phyloP scores from a whole-genome alignment of 305 asterid species.

The Plantago coronopus region DNA sequence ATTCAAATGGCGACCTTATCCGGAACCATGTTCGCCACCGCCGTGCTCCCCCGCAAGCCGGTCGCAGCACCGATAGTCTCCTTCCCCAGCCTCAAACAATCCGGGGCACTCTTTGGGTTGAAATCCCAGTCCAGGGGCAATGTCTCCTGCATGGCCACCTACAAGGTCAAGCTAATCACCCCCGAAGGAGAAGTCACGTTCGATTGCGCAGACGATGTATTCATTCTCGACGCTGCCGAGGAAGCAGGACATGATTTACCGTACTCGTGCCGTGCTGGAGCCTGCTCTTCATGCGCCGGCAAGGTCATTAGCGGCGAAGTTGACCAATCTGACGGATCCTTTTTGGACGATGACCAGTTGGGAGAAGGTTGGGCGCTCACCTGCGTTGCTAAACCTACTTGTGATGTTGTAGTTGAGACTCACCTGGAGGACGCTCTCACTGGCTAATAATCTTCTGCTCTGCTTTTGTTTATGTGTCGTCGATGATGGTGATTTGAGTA shows the following conservation, averaged over 20 bases:
- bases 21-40: constrained; percentile 47
- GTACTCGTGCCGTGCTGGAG: constrained; percentile 81
- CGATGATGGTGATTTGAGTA: neutral
- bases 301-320: constrained; percentile 49
- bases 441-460: constrained; percentile 17
- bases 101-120: constrained; percentile 45
- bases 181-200: constrained; percentile 42
- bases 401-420: constrained; percentile 54
- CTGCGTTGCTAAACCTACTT: constrained; percentile 53
- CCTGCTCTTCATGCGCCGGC: constrained; percentile 84
- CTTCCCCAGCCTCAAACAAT: constrained; percentile 31
- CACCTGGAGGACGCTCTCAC: constrained; percentile 70
- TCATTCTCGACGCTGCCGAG: constrained; percentile 71
- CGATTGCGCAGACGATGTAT: constrained; percentile 37
- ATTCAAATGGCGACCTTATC: constrained; percentile 46
- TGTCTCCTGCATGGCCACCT: constrained; percentile 51
- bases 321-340: constrained; percentile 69
- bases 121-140: constrained; percentile 28
- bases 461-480: neutral
- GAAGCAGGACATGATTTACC: constrained; percentile 60
- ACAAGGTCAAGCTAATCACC: constrained; percentile 67
- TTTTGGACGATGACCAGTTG: constrained; percentile 67
- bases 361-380: constrained; percentile 58
- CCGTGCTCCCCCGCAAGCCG: constrained; percentile 49
- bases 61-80: constrained; percentile 23